Base-by-base conservation (phyloP, 306 rosid species). In the Corylus avellana region DNA sequence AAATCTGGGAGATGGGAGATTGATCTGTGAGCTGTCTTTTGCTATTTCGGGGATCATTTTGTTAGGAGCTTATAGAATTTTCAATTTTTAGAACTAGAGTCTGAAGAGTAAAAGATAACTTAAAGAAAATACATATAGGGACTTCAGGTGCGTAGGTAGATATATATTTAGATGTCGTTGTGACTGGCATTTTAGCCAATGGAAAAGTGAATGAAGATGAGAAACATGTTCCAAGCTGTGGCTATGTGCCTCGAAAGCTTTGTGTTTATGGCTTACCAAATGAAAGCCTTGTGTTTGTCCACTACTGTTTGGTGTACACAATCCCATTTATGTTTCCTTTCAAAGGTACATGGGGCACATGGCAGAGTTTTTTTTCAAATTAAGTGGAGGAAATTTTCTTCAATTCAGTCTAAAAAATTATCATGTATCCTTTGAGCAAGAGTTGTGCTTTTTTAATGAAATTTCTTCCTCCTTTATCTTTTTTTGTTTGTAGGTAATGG, bases 1-100 rank as follows among this genome's bases (percentile, higher is more conserved):
- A 83, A 79, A 89, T 88, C 77, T 55, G 82, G 83, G 74, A 69
- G 54, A 71, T 80, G 85, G 32, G 75, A 83, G 85, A 44, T 76
- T 87, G 67, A 73, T 76, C 57, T 71, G 58, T 67, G 83, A 70
- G 69, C 76, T 82, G 69, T 83, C 78, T 78, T 78, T 79, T 67
- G 39, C 56, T 22, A 32, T 17, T 70, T 25, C 8, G 49, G 85
- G 72, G 66, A 74, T 78, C 78, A 53, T 76, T 80, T 56, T 72
- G 73, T 58, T 74, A 80, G 58, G 72, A 80, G 80, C 51, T 73
- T 77, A 59, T 75, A 75, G 77, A 51, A 79, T 78, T 81, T 75
- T 61, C 37, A 67, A 22, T 29, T 83, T 64, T 58, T 75, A 47
- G 81, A 74, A 77, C 53, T 51, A 59, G 80, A 84, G 74, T 58